These are phyloP conservation scores for Mallotus repandus DNA, from an alignment of 441 rosid genomes.

Conservation along the genomic window DNA sequence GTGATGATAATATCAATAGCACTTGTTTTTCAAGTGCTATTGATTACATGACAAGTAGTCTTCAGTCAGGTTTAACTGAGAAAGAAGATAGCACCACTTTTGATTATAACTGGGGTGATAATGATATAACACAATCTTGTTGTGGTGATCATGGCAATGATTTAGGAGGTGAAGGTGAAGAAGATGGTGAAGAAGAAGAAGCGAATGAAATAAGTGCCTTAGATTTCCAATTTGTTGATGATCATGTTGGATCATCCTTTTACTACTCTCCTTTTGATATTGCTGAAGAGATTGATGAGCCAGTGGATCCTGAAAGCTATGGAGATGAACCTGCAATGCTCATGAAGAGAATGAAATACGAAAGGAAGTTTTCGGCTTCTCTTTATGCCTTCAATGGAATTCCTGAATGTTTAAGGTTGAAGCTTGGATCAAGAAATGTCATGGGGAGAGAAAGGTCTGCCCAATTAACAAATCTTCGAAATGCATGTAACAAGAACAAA, in stretches of 20 bases:
- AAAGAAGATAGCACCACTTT: slow-evolving; percentile 27
- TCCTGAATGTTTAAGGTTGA: slow-evolving; percentile 50
- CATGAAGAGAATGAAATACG: slow-evolving; percentile 59
- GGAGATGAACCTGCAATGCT: slow-evolving; percentile 47
- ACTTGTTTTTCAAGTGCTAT: slow-evolving; percentile 7
- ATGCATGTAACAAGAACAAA: slow-evolving; percentile 37
- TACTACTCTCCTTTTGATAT: slow-evolving; percentile 60
- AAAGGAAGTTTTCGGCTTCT: slow-evolving; percentile 65
- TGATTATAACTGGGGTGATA: slow-evolving; percentile 19
- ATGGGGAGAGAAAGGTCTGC: slow-evolving; percentile 31
- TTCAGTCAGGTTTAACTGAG: slow-evolving; percentile 40
- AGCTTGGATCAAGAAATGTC: slow-evolving; percentile 32
- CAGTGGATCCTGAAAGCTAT: slow-evolving; percentile 34
- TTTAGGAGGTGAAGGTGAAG: slow-evolving; percentile 21
- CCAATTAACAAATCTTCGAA: slow-evolving; percentile 33
- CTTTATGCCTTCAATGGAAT: slow-evolving; percentile 65
- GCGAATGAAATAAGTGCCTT: slow-evolving; percentile 20
- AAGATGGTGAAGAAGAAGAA: slow-evolving; percentile 23
- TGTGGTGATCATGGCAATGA: slow-evolving; percentile 14
- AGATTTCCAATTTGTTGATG: slow-evolving; percentile 51
- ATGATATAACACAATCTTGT: slow-evolving; percentile 31
- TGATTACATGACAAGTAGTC: slow-evolving; percentile 30
- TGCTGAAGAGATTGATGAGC: slow-evolving; percentile 47
- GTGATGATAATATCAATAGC: neutral
- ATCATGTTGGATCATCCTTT: slow-evolving; percentile 27